Evolutionary conservation across 2,329 filamentous ascomycete genomes (phyloP).

Genomic region (Orbilia brochopaga): DNA sequence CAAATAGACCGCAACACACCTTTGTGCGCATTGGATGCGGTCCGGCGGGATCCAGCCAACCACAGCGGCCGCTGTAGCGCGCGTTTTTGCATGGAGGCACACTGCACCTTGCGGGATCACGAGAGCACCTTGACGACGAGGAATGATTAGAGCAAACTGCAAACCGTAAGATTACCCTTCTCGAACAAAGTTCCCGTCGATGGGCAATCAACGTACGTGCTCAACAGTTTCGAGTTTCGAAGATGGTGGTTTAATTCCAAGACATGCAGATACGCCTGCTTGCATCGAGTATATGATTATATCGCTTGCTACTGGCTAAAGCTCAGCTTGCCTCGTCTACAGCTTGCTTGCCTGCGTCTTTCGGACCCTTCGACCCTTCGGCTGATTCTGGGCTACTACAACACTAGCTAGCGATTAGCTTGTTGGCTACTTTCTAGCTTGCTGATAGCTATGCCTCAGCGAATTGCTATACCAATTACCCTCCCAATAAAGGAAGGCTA

Average conservation of each 20-base stretch:
- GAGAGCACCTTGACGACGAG: slow-evolving; percentile 34
- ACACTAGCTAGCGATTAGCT: no score
- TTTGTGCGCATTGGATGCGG: slow-evolving; percentile 14
- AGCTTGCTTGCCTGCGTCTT: not conserved
- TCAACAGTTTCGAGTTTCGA: slow-evolving; percentile 19
- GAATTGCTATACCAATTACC: slow-evolving; percentile 18
- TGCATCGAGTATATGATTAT: slow-evolving; percentile 7
- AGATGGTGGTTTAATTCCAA: slow-evolving; percentile 27
- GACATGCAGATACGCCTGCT: slow-evolving; percentile 45
- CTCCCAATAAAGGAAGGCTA: slow-evolving; percentile 41
- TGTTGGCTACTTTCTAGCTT: no score
- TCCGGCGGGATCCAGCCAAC: slow-evolving; percentile 20
- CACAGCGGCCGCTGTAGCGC: slow-evolving; percentile 37
- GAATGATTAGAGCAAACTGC: slow-evolving; percentile 50
- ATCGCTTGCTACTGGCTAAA: not conserved
- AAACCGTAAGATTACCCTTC: slow-evolving; percentile 47
- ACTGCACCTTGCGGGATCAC: slow-evolving; percentile 40
- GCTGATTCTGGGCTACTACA: not conserved
- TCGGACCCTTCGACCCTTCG: not conserved
- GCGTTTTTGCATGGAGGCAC: slow-evolving; percentile 34
- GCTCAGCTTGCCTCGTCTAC: not conserved
- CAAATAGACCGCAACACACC: slow-evolving; percentile 34
- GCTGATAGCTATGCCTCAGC: no score
- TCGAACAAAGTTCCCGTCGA: slow-evolving; percentile 17
- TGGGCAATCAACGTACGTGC: not conserved